Conservation (phyloP, 169 alveolate species). For the Eimeria zaria region DNA sequence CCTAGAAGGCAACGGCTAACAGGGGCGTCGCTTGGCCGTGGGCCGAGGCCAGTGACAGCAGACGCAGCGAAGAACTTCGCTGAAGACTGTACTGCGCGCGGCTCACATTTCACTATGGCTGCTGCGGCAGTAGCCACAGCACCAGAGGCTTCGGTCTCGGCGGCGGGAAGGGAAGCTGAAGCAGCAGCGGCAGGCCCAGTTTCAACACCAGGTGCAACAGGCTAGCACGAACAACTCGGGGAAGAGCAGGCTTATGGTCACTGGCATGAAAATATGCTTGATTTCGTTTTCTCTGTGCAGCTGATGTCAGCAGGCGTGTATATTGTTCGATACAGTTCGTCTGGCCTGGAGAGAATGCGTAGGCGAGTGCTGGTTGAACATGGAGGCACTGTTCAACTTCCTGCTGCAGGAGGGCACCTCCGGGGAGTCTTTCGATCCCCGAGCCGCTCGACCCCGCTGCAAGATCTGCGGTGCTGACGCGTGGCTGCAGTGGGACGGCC, state of each 20-base stretch:
- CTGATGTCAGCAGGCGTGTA: background rate
- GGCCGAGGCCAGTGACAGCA: background rate
- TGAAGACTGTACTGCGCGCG: background rate
- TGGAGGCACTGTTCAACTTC: conserved; percentile 56
- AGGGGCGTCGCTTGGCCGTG: background rate
- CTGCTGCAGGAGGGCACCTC: conserved; percentile 25
- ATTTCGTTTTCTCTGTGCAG: background rate
- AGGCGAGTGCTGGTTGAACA: background rate
- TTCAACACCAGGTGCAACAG: background rate
- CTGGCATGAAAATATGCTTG: background rate
- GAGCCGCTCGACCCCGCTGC: conserved; percentile 78
- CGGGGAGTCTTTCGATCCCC: conserved; percentile 68
- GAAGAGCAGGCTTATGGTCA: background rate
- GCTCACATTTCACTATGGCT: background rate
- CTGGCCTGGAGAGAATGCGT: background rate
- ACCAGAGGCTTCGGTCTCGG: background rate
- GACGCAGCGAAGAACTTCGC: background rate
- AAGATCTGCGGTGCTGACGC: conserved; percentile 81
- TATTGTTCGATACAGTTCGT: background rate
- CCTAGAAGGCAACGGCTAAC: background rate
- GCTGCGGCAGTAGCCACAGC: background rate
- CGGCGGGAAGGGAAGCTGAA: background rate
- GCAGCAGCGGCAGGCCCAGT: background rate
- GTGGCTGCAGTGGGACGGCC: conserved; percentile 82
- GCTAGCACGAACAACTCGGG: background rate